A percentile compares a stretch with the other conserved stretches of the same genome.
phyloP scores from a whole-genome alignment of 2,329 filamentous ascomycete species.

The Gliomastix tumulicola region DNA sequence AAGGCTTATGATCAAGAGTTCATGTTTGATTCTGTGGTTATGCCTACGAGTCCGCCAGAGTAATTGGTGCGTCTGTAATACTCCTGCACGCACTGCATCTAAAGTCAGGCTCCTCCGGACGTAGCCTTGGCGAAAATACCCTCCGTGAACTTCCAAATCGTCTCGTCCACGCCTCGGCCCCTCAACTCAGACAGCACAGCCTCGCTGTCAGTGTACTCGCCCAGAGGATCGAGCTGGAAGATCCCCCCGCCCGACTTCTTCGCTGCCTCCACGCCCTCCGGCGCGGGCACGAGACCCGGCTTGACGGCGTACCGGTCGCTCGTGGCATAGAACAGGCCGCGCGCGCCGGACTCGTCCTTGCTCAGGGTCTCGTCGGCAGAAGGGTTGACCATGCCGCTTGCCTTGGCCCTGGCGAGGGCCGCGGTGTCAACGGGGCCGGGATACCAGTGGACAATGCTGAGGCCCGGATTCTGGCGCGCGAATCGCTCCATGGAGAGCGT shows the following conservation, averaged over 20 bases:
- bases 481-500: conserved; percentile 40
- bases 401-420: conserved; percentile 8
- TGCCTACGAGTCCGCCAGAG: too few species aligned
- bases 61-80: too few species aligned
- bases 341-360: conserved; percentile 10
- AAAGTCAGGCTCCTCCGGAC: too few species aligned
- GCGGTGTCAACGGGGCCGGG: conserved; percentile 19
- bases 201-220: not conserved
- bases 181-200: too few species aligned
- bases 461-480: conserved; percentile 30
- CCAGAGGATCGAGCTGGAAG: not conserved
- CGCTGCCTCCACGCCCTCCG: too few species aligned
- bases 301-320: conserved; percentile 12
- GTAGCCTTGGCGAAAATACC: too few species aligned
- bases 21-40: too few species aligned
- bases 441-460: conserved; percentile 25
- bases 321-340: conserved; percentile 12
- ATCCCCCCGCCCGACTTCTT: too few species aligned
- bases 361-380: not conserved
- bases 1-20: too few species aligned
- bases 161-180: too few species aligned
- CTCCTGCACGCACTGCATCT: too few species aligned
- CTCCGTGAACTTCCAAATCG: too few species aligned
- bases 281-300: not conserved
- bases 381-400: conserved; percentile 8